phyloP scores from a whole-genome alignment of 2,329 filamentous ascomycete genomes.

The Stemphylium vesicarium region DNA sequence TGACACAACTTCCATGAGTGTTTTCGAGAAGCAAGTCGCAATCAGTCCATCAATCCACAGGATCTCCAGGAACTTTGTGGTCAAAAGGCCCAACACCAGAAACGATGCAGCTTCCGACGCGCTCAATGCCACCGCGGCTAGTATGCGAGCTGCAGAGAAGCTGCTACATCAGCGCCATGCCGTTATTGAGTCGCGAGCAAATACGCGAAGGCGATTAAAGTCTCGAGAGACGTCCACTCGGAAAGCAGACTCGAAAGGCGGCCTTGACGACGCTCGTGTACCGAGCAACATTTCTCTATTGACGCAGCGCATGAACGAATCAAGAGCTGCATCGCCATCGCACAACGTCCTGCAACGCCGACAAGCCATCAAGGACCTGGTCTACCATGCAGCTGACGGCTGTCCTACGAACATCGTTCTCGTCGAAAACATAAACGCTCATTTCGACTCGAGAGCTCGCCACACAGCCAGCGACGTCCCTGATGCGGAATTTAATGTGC shows the following conservation, averaged over 20 bases:
- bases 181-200: conserved; percentile 3
- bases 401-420: conserved; percentile 7
- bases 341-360: conserved; percentile 7
- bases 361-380: conserved; percentile 5
- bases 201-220: neutral
- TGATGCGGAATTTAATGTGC: conserved; percentile 6
- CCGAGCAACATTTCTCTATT: neutral
- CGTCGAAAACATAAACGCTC: conserved; percentile 10
- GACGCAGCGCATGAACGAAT: neutral
- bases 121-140: neutral
- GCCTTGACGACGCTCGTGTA: neutral
- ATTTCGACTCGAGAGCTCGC: neutral
- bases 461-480: neutral
- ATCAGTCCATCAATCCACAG: no score
- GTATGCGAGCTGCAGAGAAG: conserved; percentile 8
- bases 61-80: no score
- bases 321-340: conserved; percentile 1
- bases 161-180: conserved; percentile 10
- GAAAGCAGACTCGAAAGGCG: neutral
- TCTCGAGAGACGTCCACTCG: neutral
- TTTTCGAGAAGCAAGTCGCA: no score
- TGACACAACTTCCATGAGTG: neutral
- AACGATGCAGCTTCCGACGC: neutral
- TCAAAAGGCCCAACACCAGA: no score
- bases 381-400: conserved; percentile 2